Evolutionary conservation across 2,329 filamentous ascomycete species (phyloP).

Genomic region (Ambrosiella cleistominuta): DNA sequence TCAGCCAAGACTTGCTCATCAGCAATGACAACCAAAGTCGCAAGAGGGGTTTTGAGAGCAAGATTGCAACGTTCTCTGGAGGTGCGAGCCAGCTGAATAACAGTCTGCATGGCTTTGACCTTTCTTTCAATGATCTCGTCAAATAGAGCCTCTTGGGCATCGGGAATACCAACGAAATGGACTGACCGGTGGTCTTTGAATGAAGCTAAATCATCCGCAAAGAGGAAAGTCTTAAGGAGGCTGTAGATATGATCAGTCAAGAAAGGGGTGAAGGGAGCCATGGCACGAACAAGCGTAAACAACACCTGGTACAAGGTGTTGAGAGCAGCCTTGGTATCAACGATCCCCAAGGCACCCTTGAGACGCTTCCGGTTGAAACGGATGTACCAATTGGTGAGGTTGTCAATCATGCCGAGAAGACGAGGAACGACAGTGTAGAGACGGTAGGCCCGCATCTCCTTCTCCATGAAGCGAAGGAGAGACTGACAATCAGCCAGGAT

Average conservation of each 20-base stretch:
- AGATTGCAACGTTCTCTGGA: conserved; percentile 63
- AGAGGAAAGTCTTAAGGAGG: conserved; percentile 61
- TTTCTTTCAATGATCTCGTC: conserved; percentile 62
- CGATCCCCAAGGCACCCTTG: conserved; percentile 51
- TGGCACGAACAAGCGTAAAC: conserved; percentile 62
- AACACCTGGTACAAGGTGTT: conserved; percentile 80
- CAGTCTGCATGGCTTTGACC: conserved; percentile 70
- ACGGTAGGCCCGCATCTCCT: conserved; percentile 69
- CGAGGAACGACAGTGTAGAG: conserved; percentile 72
- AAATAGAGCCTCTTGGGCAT: conserved; percentile 65
- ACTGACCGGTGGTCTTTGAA: conserved; percentile 59
- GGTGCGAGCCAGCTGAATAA: conserved; percentile 68
- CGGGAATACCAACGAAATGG: conserved; percentile 72
- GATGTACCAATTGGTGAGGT: conserved; percentile 87
- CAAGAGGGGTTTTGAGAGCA: conserved; percentile 67
- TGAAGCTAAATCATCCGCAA: conserved; percentile 36
- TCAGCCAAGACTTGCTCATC: conserved; percentile 59
- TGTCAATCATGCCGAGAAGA: conserved; percentile 60
- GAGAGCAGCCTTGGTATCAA: conserved; percentile 66
- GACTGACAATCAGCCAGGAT: conserved; percentile 86
- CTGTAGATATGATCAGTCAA: conserved; percentile 77
- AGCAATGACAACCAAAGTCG: conserved; percentile 68
- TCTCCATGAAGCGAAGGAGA: conserved; percentile 75
- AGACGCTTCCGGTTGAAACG: conserved; percentile 70
- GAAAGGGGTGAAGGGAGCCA: conserved; percentile 82